Evolutionary conservation across 306 rosid species (phyloP), one percentile per base, ranked within the genome.

Genomic region (Cucumis hystrix): DNA sequence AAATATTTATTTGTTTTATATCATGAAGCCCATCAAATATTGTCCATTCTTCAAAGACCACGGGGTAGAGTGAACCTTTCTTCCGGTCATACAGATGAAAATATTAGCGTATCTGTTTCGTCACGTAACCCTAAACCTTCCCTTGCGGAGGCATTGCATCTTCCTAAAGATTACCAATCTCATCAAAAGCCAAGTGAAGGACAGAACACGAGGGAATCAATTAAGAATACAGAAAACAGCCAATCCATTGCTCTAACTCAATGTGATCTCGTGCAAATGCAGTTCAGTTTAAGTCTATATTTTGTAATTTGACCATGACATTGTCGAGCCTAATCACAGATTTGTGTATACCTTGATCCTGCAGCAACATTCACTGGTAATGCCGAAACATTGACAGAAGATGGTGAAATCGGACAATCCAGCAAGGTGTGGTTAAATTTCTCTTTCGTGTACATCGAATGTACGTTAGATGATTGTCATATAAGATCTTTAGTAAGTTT

Each of bases 1-100:
- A 69, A 69, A 43, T 69, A 21, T 45, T 40, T 68, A 13, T 68
- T 13, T 43, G 56, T 41, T 68, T 20, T 69, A 43, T 43, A 21
- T 23, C 80, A 63, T 87, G 96, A 93, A 94, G 97, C 80, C 80
- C 70, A 76, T 83, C 90, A 88, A 82, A 94, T 94, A 74, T 80
- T 94, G 90, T 87, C 89, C 71, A 74, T 87, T 79, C 86, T 94
- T 78, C 96, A 87, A 78, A 84, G 80, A 28, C 90, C 91, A n/a
- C 60, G 14, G 87, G 74, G 82, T 71, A 77, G 28, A 57, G 83
- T 69, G 70, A 82, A 75, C 71, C 14, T 52, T 59, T 69, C 77
- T 76, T 73, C 82, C 71, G 88, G 85, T 78, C 60, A 78, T 82
- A 45, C 39, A 23, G 52, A 30, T 56, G 74, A 76, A 76, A 81